Conservation (phyloP, 1,284 basidiomycete genomes). For the Ceratobasidium sp. region DNA sequence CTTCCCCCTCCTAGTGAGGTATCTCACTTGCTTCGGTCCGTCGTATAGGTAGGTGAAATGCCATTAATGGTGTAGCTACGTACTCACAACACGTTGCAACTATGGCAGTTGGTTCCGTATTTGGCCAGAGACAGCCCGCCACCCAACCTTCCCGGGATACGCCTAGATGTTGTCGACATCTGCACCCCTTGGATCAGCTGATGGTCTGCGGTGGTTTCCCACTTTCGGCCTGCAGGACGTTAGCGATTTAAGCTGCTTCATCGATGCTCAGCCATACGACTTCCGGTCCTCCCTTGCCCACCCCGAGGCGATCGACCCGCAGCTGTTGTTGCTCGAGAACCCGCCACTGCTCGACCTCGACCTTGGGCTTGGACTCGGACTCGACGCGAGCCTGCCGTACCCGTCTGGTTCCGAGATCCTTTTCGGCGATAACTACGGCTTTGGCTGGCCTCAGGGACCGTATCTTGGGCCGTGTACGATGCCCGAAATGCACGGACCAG, state of each 20-base stretch:
- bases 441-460: conserved; percentile 33
- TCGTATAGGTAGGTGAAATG: conserved; percentile 25
- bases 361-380: neutral
- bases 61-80: conserved; percentile 1
- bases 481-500: conserved; percentile 23
- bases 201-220: conserved; percentile 20
- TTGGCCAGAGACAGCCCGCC: conserved; percentile 7
- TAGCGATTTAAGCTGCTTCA: conserved; percentile 31
- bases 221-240: conserved; percentile 27
- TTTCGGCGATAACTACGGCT: conserved; percentile 19
- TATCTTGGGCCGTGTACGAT: conserved; percentile 28
- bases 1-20: conserved; percentile 27
- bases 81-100: conserved; percentile 41
- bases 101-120: conserved; percentile 25
- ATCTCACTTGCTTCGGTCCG: conserved; percentile 2
- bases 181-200: conserved; percentile 25
- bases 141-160: conserved; percentile 6
- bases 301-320: conserved; percentile 16
- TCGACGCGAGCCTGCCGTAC: conserved; percentile 3
- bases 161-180: conserved; percentile 28
- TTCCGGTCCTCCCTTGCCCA: conserved; percentile 27
- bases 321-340: conserved; percentile 6
- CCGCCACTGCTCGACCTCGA: neutral
- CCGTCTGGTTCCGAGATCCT: conserved; percentile 12
- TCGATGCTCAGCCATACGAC: conserved; percentile 30